Base-by-base conservation (phyloP, 768 basidiomycete species). In the Podaxis sp. region DNA sequence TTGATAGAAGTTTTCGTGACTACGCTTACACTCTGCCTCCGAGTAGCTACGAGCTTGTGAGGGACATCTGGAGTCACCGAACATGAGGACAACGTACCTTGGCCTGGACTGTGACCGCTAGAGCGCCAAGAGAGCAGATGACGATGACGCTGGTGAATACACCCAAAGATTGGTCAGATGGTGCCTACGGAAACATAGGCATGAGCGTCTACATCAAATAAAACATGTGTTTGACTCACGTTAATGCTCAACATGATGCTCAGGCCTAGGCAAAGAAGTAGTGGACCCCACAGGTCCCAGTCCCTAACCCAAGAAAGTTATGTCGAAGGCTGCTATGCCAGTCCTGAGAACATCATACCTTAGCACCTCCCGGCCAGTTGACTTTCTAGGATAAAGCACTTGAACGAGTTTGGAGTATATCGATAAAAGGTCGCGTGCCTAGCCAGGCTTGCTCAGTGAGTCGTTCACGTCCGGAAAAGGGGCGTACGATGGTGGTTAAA, bases 201-300 rank as follows among this genome's bases (percentile, higher is more conserved):
- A 53, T 62, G 6, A 62, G 66, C 49, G 44, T 38, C 20, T 55
- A 26, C 17, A 26, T 13, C 5, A 20, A 38, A 44, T 46, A 38
- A 41, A 36, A 33, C 22, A 13, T 37, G 55, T 40, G 11, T n/a
- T 48, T 20, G 22, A 67, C 83, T 56, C 70, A 92, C 94, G 73
- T 92, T 93, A 51, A 94, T 76, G 70, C 92, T 95, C 20, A 96
- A 84, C 81, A 95, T 88, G 49, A 93, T 88, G 57, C 88, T 91
- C 12, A 96, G 83, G 44, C 84, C 73, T 58, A 96, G 80, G 68
- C 90, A 93, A 44, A 95, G 82, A 26, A 98, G 81, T 2, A 98
- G 80, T 11, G 96, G 96, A 2, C 96, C 96, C 96, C 96, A 99
- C 26, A 99, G 82, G 75, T 99, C 96, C 96, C 96, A 99, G 72